Base-by-base conservation (phyloP, 108 stramenopile species). In the Cyclotella kingstonii region DNA sequence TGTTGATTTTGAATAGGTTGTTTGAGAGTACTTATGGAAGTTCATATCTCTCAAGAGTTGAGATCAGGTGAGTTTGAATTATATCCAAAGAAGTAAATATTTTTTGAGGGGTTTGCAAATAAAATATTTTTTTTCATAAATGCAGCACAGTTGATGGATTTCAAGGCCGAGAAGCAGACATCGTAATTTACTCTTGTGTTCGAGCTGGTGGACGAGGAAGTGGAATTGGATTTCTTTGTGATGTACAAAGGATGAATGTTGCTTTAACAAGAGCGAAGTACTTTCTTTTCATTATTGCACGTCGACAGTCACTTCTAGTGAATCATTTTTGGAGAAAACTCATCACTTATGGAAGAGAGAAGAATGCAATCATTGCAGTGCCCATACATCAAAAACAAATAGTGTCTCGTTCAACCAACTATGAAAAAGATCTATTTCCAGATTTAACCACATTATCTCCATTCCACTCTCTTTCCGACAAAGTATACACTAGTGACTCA, bases 161-260 rank as follows among this genome's bases (percentile, higher is more conserved):
- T 63, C 91, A 93, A 57, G 91, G 91, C 1, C 65, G 84, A 22
- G 91, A 93, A 68, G 52, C 60, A 17, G 81, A 77, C 46, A 68
- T 89, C 25, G 78, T 93, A 33, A 83, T 93, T 4, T 57, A 87
- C 12, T 78, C 83, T 21, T 68, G 75, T 31, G 88, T 90, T 27
- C 63, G 77, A 29, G 84, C 82, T 28, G 76, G 75, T 34, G 65
- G 48, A 30, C 36, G 52, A 41, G 74, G 77, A 8, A 75, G 75
- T 14, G 63, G 85, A 18, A 52, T 94, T 34, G 95, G 95, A 3
- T 96, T 96, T 71, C 74, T 93, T 9, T 66, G 57, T 41, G 93
- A 94, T 59, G 87, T 82, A 2, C 84, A 93, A 34, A 82, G 95
- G 8, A 84, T 96, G 72, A 94, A 94, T 71, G 95, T 96, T 39